Evolutionary conservation across 176 grass and related monocot genomes (phyloP).

Genomic region (Zoysia pacifica): DNA sequence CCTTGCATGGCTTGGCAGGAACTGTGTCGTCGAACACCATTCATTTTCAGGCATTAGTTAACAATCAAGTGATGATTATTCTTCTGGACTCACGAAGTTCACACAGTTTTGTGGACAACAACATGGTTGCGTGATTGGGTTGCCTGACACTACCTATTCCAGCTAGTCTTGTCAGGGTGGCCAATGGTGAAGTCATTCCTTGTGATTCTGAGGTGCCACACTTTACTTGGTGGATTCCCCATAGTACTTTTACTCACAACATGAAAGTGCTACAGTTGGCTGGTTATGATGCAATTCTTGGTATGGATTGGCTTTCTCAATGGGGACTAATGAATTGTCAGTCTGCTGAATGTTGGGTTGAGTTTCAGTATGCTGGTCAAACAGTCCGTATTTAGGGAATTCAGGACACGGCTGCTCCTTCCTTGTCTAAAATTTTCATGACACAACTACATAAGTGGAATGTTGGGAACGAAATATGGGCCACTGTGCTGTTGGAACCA

Average conservation of each 20-base stretch:
- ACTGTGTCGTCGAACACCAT: not conserved
- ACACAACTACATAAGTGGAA: too few relatives aligned
- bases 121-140: not conserved
- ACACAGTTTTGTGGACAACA: not conserved
- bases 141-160: accelerated
- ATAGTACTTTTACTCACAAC: not conserved
- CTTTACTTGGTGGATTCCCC: not conserved
- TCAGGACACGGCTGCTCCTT: too few relatives aligned
- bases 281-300: not conserved
- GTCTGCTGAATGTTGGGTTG: not conserved
- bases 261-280: not conserved
- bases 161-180: not conserved
- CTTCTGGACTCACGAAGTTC: not conserved
- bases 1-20: not conserved
- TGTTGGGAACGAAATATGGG: too few relatives aligned
- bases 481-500: too few relatives aligned
- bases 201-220: not conserved
- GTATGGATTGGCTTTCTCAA: not conserved
- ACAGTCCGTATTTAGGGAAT: not conserved
- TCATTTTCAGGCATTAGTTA: not conserved
- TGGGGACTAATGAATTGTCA: not conserved
- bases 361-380: not conserved
- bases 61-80: not conserved
- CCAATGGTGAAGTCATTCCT: accelerated
- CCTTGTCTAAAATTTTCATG: too few relatives aligned